These are phyloP conservation scores for Abrus pulchellus DNA, from an alignment of 306 rosid genomes.

Conservation along the genomic window DNA sequence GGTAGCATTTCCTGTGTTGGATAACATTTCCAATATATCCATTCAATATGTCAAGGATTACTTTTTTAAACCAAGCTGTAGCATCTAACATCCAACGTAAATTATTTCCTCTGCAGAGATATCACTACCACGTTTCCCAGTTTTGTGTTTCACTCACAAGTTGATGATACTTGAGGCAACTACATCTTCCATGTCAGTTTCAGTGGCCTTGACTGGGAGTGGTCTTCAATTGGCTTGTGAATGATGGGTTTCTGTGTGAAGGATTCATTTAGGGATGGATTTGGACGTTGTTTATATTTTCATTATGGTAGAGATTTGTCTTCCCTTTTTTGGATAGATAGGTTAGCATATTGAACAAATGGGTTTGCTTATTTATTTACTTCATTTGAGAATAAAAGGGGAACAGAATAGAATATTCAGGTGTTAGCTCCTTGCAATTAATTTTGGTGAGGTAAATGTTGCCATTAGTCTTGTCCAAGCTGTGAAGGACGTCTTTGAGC, in stretches of 20 bases:
- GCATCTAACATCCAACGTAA: conserved; percentile 34
- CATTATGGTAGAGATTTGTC: conserved; percentile 33
- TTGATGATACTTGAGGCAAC: conserved; percentile 69
- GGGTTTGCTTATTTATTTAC: conserved; percentile 52
- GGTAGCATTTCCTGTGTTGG: conserved; percentile 26
- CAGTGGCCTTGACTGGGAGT: conserved; percentile 42
- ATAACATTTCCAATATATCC: conserved; percentile 26
- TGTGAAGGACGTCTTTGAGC: conserved; percentile 27
- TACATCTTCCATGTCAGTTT: conserved; percentile 42
- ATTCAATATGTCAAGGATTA: conserved; percentile 13
- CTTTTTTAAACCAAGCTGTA: background rate
- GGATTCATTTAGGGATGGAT: conserved; percentile 42
- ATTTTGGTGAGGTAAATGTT: conserved; percentile 40
- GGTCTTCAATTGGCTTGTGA: conserved; percentile 39
- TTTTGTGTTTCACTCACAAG: conserved; percentile 81
- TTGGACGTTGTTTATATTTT: conserved; percentile 46
- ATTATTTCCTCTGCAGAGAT: conserved; percentile 64
- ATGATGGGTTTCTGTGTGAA: conserved; percentile 47
- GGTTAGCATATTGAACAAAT: conserved; percentile 49
- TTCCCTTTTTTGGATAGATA: conserved; percentile 43
- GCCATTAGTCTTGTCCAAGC: conserved; percentile 38
- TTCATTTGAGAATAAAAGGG: conserved; percentile 51
- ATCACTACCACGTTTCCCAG: conserved; percentile 87
- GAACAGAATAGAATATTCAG: conserved; percentile 39
- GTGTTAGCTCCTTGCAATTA: conserved; percentile 38